Evolutionary conservation across 768 basidiomycete genomes (phyloP), one percentile per base, ranked within the genome.

Genomic region (Tubosaeta sp.): DNA sequence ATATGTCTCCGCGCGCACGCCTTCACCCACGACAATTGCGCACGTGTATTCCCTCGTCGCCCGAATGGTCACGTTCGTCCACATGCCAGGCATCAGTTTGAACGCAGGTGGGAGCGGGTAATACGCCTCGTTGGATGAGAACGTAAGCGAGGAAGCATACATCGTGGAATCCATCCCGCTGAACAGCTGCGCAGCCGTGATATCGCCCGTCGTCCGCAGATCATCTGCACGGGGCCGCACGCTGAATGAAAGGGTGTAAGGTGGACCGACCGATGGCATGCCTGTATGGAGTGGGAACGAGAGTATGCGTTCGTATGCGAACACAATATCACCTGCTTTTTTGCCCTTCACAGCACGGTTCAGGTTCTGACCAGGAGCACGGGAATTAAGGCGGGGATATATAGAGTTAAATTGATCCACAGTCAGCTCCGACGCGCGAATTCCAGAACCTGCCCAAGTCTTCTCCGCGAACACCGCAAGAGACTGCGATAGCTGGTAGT

Each of bases 281-380:
- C 56, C 56, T 0, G 74, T 73, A 42, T 47, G 31, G 22, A 71
- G 55, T 1, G 64, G 68, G 12, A 56, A 39, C 25, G 32, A 43
- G 5, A 60, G 52, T 8, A 67, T 37, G 2, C 37, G 47, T 1
- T 64, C 51, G 43, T 66, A 66, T 7, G 59, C 44, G 35, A 68
- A 74, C 27, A 76, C 65, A 5, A 66, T 34, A 25, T 67, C 62
- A 2, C 67, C 64, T 13, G 58, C 39, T 13, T 26, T 43, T 47
- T 58, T 57, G 14, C 63, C 58, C 46, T 60, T 35, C n/a, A 74
- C 69, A 47, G 60, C 69, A 43, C 74, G 71, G 43, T 76, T 74
- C 12, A 77, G 63, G 49, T 75, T 76, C 61, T 76, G 74, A 9
- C 72, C 74, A 0, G 74, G 76, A 0, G 74, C 74, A 0, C 61